Evolutionary conservation across 441 rosid species (phyloP).

Genomic region (Gossypium aridum): DNA sequence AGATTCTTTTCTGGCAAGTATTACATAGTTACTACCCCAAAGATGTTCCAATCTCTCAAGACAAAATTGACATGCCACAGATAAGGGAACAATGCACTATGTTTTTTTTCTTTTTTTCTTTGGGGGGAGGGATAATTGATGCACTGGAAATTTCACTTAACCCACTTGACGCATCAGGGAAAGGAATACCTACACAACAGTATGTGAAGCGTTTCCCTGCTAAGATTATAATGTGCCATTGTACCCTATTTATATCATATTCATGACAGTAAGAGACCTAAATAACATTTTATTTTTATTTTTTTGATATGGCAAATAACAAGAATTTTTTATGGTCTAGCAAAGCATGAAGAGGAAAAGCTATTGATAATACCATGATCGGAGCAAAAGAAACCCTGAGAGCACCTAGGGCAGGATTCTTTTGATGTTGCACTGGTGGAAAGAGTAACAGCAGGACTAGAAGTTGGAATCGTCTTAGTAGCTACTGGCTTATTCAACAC

Average conservation of each 20-base stretch:
- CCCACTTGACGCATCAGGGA: background rate
- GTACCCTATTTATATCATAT: background rate
- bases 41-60: background rate
- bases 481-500: conserved; percentile 38
- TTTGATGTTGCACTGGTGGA: conserved; percentile 35
- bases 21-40: background rate
- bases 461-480: conserved; percentile 26
- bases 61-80: no score
- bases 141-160: background rate
- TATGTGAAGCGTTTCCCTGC: no score
- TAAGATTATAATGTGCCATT: background rate
- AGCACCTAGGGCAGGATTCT: conserved; percentile 77
- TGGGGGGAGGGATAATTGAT: background rate
- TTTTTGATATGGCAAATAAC: background rate
- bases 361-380: conserved; percentile 58
- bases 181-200: background rate
- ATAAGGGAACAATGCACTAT: background rate
- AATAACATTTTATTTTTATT: background rate
- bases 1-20: background rate
- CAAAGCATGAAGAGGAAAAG: background rate
- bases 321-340: background rate
- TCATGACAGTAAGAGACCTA: background rate
- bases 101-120: background rate
- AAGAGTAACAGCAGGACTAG: conserved; percentile 31
- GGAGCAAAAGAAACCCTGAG: conserved; percentile 95